Evolutionary conservation across 768 basidiomycete species (phyloP), one percentile per base, ranked within the genome.

Genomic region (Trametes gibbosa): DNA sequence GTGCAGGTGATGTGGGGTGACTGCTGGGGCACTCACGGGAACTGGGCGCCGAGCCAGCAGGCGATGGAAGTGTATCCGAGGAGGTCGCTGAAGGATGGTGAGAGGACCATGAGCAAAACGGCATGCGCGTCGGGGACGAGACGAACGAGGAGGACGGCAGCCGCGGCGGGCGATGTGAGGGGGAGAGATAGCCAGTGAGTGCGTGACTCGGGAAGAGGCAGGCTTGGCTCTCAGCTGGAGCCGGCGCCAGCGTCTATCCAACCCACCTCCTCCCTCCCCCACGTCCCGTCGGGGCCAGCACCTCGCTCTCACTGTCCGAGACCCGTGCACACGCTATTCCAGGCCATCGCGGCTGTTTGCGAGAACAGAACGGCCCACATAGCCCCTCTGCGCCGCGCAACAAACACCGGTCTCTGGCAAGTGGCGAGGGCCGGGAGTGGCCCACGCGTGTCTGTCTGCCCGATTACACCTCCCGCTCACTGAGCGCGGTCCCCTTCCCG

Each of bases 21-120:
- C 42, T 52, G 50, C 65, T 50, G 61, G n/a, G 48, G 55, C 19
- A 83, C 90, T 78, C 72, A 93, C 89, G 93, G 93, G 66, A 92
- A 85, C 70, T 95, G 93, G 2, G 93, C 93, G 12, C 89, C 83
- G 2, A 95, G 73, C 93, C 93, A 95, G 72, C 83, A 90, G 23
- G 68, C 76, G 63, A 94, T 89, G 23, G 89, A 92, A 2, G 76
- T 67, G 63, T 86, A 86, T 10, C 91, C 92, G 41, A 90, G 69
- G 42, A 85, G 53, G 57, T 88, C 84, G 74, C 89, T 90, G 65
- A 84, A 58, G 3, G 66, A 62, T 32, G 67, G 57, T 58, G 67
- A 58, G 49, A 59, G 37, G 27, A 65, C 45, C 68, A 70, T 66
- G 63, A 68, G 65, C 58, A 52, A 42, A 34, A 61, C 56, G 27